Evolutionary conservation across 1,284 basidiomycete species (phyloP).

Genomic region (Phellopilus nigrolimitatus): DNA sequence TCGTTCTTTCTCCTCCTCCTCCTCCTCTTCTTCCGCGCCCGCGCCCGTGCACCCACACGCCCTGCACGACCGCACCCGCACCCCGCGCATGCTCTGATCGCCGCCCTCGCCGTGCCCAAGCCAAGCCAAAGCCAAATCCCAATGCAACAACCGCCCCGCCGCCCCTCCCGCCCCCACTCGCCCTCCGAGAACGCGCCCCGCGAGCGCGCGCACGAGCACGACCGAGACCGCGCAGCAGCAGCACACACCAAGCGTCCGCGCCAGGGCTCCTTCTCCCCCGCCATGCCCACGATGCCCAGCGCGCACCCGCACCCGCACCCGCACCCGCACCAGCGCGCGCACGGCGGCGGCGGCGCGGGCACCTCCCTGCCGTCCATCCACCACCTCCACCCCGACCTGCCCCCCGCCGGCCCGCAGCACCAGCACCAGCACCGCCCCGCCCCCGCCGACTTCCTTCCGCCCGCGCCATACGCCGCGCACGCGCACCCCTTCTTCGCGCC

Average conservation of each 20-base stretch:
- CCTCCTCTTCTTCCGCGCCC: not conserved
- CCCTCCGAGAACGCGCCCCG: not conserved
- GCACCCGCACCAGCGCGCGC: no score
- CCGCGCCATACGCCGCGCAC: conserved; percentile 8
- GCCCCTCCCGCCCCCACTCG: conserved; percentile 6
- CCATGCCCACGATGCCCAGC: not conserved
- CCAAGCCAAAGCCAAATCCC: not conserved
- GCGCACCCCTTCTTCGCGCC: conserved; percentile 13
- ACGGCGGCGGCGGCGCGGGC: no score
- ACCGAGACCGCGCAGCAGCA: no score
- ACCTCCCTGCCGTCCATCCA: conserved; percentile 58
- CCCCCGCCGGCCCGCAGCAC: conserved; percentile 31
- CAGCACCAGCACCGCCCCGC: conserved; percentile 18
- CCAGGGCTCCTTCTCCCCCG: not conserved
- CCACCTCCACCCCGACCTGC: conserved; percentile 57
- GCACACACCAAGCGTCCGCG: not conserved
- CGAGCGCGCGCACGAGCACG: not conserved
- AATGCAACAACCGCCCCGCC: conserved; percentile 2
- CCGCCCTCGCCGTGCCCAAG: not conserved
- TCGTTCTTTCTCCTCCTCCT: no score
- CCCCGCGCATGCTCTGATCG: not conserved
- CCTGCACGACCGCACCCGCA: no score
- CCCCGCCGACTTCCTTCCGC: conserved; percentile 19
- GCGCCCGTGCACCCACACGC: not conserved
- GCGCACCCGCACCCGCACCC: not conserved